phyloP scores from a whole-genome alignment of 2,329 filamentous ascomycete species.

The Diaporthe longicolla region DNA sequence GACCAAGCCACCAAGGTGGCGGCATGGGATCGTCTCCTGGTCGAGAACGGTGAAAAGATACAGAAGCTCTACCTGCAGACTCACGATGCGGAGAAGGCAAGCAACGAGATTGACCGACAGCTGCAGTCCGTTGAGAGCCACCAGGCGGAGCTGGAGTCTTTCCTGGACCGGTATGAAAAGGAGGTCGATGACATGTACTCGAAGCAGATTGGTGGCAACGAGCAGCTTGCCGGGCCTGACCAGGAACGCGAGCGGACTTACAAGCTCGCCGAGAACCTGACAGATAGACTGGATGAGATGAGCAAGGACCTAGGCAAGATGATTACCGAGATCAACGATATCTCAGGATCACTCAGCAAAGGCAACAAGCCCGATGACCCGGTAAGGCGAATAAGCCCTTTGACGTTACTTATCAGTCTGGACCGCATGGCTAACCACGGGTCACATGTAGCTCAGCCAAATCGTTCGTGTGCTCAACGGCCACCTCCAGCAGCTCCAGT shows the following conservation, averaged over 20 bases:
- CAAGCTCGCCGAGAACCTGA: slow-evolving; percentile 93
- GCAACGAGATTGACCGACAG: slow-evolving; percentile 93
- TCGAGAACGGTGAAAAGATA: slow-evolving; percentile 96
- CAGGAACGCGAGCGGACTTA: slow-evolving; percentile 97
- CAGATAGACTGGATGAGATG: slow-evolving; percentile 92
- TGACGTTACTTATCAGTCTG: background rate
- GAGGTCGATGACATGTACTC: slow-evolving; percentile 92
- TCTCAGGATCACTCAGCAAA: slow-evolving; percentile 90
- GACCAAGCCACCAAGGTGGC: slow-evolving; percentile 89
- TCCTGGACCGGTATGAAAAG: slow-evolving; percentile 91
- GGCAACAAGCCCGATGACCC: slow-evolving; percentile 89
- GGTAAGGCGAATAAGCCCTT: slow-evolving; percentile 66
- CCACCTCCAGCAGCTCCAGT: slow-evolving; percentile 91
- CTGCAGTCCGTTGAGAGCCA: slow-evolving; percentile 90
- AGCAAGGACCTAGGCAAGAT: slow-evolving; percentile 93
- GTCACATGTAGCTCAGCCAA: slow-evolving; percentile 79
- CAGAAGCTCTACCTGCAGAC: slow-evolving; percentile 93
- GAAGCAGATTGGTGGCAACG: slow-evolving; percentile 81
- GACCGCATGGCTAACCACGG: slow-evolving; percentile 46
- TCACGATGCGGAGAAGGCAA: slow-evolving; percentile 93
- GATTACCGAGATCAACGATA: slow-evolving; percentile 98
- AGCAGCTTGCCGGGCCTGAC: slow-evolving; percentile 87
- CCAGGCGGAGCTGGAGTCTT: slow-evolving; percentile 89
- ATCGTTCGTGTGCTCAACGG: slow-evolving; percentile 96
- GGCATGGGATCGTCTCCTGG: slow-evolving; percentile 90